phyloP scores from a whole-genome alignment of 495 filamentous ascomycete genomes.

The Baudoinia panamericana region DNA sequence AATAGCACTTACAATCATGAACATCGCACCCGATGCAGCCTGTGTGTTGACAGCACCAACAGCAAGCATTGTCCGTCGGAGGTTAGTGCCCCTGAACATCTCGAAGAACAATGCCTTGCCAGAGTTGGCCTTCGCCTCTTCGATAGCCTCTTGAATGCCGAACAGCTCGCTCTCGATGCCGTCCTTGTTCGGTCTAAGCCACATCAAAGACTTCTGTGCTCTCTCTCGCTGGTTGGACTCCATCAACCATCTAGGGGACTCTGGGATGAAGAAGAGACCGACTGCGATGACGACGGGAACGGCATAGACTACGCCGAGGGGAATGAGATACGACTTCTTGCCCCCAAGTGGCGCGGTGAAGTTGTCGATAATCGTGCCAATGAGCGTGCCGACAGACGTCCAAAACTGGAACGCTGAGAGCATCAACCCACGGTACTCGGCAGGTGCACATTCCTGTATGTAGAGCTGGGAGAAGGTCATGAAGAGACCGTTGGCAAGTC shows the following conservation, averaged over 20 bases:
- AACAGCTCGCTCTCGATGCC: slow-evolving; percentile 35
- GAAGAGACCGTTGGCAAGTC: slow-evolving; percentile 43
- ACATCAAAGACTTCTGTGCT: slow-evolving; percentile 35
- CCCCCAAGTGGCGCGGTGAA: slow-evolving; percentile 36
- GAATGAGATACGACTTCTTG: slow-evolving; percentile 42
- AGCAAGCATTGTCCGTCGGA: slow-evolving; percentile 38
- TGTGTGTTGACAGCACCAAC: slow-evolving; percentile 42
- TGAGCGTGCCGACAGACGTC: slow-evolving; percentile 39
- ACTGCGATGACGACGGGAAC: slow-evolving; percentile 40
- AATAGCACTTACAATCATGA: slow-evolving; percentile 34
- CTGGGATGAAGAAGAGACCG: slow-evolving; percentile 47
- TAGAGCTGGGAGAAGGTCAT: slow-evolving; percentile 51
- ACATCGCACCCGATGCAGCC: slow-evolving; percentile 48
- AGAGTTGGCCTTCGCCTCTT: slow-evolving; percentile 7
- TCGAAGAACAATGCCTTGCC: slow-evolving; percentile 30
- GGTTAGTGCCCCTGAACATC: slow-evolving; percentile 42
- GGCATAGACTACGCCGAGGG: slow-evolving; percentile 41
- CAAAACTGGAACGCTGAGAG: slow-evolving; percentile 40
- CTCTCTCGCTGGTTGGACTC: slow-evolving; percentile 36
- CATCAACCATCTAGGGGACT: slow-evolving; percentile 52
- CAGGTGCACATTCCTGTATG: slow-evolving; percentile 41
- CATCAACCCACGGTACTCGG: slow-evolving; percentile 38
- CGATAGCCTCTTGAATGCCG: slow-evolving; percentile 8
- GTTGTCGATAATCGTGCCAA: slow-evolving; percentile 53
- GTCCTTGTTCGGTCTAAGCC: slow-evolving; percentile 36